Conservation (phyloP, 805 yeast species). For the Yueomyces sp. region DNA sequence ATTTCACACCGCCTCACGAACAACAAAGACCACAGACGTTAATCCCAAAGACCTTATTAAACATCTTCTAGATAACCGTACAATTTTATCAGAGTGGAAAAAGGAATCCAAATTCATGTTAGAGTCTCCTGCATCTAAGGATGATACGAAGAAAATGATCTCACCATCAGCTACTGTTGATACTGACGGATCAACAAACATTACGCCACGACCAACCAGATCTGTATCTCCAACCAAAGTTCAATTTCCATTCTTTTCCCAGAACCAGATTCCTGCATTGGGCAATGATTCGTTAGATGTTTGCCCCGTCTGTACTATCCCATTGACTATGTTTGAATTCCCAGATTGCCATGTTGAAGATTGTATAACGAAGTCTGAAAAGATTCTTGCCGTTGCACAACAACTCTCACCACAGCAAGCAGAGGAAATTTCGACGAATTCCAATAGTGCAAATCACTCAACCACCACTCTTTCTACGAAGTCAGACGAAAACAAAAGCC, state of each 20-base stretch:
- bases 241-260: no score
- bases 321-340: conserved; percentile 4
- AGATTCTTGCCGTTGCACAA: background rate
- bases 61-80: background rate
- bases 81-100: background rate
- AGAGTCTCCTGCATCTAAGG: background rate
- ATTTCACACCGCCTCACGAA: no score
- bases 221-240: background rate
- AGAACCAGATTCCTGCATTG: background rate
- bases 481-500: conserved; percentile 3
- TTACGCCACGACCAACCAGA: background rate
- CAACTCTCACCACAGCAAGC: background rate
- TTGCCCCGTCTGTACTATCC: conserved; percentile 27
- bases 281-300: conserved; percentile 5
- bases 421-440: no score
- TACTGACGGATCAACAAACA: background rate
- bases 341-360: conserved; percentile 55
- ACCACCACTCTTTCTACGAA: conserved; percentile 34
- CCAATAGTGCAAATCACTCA: conserved; percentile 7
- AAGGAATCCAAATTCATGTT: background rate
- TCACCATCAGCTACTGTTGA: background rate
- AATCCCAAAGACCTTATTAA: no score
- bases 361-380: conserved; percentile 43
- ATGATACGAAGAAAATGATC: background rate
- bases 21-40: no score